Percentiles rank a stretch among this genome's conserved stretches.
phyloP scores from a whole-genome alignment of 257 asterid genomes.

The Solanum virginianum region DNA sequence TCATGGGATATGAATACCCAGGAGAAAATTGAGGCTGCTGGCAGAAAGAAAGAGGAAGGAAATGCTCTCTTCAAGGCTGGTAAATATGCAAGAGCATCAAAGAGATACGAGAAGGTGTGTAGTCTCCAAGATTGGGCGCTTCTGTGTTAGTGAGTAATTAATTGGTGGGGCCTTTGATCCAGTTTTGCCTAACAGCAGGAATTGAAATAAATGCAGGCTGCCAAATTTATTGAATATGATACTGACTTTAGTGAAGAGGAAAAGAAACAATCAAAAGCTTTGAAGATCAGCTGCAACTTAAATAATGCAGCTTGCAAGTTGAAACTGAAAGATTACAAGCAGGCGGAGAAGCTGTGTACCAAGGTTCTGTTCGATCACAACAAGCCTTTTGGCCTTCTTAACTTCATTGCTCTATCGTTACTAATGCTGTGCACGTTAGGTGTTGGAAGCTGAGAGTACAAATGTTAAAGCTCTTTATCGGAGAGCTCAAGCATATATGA shows the following conservation, averaged over 20 bases:
- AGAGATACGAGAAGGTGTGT: constrained; percentile 59
- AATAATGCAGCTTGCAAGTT: constrained; percentile 44
- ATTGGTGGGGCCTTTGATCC: neutral
- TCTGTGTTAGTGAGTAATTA: neutral
- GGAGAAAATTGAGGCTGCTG: constrained; percentile 64
- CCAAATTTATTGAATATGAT: constrained; percentile 29
- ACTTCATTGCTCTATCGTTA: neutral
- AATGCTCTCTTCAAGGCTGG: constrained; percentile 51
- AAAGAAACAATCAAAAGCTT: constrained; percentile 28
- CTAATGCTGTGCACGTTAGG: neutral
- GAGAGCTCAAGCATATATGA: constrained; percentile 20
- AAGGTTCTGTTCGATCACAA: constrained; percentile 17
- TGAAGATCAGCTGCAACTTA: constrained; percentile 31
- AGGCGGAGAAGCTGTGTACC: constrained; percentile 36
- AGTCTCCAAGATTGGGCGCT: neutral
- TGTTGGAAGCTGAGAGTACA: constrained; percentile 16
- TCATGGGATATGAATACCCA: constrained; percentile 63
- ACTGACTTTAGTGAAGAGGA: constrained; percentile 32
- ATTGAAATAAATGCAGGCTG: constrained; percentile 40
- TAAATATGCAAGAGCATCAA: constrained; percentile 42
- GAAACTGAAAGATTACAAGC: constrained; percentile 36
- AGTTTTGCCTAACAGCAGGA: neutral
- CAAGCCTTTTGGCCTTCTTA: neutral
- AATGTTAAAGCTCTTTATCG: constrained; percentile 21
- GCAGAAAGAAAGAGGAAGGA: constrained; percentile 66